Base-by-base conservation (phyloP, 805 yeast species). In the Candida silvicultrix region DNA sequence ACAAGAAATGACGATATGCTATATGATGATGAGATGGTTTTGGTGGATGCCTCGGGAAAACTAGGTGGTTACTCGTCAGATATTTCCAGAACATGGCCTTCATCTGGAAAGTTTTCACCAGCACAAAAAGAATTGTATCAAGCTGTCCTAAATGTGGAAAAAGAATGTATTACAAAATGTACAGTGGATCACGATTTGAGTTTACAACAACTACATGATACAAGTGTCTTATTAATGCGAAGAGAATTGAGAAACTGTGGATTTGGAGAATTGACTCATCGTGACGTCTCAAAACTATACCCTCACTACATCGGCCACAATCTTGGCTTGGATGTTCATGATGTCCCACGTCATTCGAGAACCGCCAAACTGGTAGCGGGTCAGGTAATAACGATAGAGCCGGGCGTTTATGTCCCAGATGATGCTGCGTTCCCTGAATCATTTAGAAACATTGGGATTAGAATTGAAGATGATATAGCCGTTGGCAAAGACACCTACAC, bases 261-360 rank as follows among this genome's bases (percentile, higher is more conserved):
- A 0, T 79, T 90, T 53, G 54, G 70, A 1, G 61, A 67, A 20
- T 61, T 83, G 19, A 70, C 74, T 41, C 71, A 70, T 28, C 67
- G 74, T 64, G 83, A 82, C 43, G 71, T 76, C 6, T 72, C 81
- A 39, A 66, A 74, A 35, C 59, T 79, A 34, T 94, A 90, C 60
- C 98, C 98, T 0, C 99, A 94, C 64, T 89, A 87, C 61, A 83
- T 94, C 54, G 99, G 99, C 6, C 99, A 94, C 64, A 89, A 94
- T 59, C 70, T 94, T 35, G 99, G 99, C 0, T 68, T 94, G 32
- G 99, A 90, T 58, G 85, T 90, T 22, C 96, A 88, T 65, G 96
- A 88, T 59, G 72, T 80, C 34, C 95, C 95, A 5, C 64, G 72
- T 2, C 73, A 72, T 36, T 75, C 92, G 3, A 73, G 89, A 51